These are phyloP conservation scores for Kodamaea sp. DNA, from an alignment of 1,139 yeast species.

Conservation along the genomic window DNA sequence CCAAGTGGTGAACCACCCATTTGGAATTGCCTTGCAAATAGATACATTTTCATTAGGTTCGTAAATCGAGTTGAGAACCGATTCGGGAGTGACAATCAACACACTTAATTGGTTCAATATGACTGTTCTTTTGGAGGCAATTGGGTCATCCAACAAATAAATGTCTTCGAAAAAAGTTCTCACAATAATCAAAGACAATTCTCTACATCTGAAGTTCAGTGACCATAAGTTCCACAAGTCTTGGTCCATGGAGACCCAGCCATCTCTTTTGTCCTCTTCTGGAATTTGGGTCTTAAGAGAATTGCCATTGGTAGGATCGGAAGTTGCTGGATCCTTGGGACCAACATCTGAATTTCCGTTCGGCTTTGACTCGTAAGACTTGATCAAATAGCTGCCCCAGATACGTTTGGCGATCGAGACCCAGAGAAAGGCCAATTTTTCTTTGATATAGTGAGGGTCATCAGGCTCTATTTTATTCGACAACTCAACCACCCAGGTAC, in stretches of 20 bases:
- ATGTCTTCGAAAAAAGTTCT: constrained; percentile 91
- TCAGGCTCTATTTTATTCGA: constrained; percentile 55
- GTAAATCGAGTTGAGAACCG: constrained; percentile 63
- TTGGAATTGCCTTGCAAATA: constrained; percentile 61
- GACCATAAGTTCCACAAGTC: constrained; percentile 78
- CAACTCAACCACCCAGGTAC: constrained; percentile 83
- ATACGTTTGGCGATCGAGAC: constrained; percentile 87
- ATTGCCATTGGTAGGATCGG: constrained; percentile 4
- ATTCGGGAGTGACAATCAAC: constrained; percentile 74
- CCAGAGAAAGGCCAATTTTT: constrained; percentile 88
- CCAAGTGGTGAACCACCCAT: constrained; percentile 92
- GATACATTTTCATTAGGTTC: constrained; percentile 68
- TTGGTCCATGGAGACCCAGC: constrained; percentile 91
- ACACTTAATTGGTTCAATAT: constrained; percentile 81
- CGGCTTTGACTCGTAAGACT: constrained; percentile 11
- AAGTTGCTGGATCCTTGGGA: too few relatives aligned
- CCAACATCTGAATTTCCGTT: constrained; percentile 9
- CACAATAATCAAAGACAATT: constrained; percentile 72
- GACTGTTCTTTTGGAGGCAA: constrained; percentile 80
- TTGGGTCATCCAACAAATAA: constrained; percentile 88
- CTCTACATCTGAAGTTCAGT: constrained; percentile 61
- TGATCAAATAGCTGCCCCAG: constrained; percentile 71
- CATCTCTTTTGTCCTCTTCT: constrained; percentile 53
- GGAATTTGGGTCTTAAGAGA: constrained; percentile 18
- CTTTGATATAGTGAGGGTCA: constrained; percentile 90